Conservation (phyloP, 305 asterid species). For the Fraxinus angustifolia region DNA sequence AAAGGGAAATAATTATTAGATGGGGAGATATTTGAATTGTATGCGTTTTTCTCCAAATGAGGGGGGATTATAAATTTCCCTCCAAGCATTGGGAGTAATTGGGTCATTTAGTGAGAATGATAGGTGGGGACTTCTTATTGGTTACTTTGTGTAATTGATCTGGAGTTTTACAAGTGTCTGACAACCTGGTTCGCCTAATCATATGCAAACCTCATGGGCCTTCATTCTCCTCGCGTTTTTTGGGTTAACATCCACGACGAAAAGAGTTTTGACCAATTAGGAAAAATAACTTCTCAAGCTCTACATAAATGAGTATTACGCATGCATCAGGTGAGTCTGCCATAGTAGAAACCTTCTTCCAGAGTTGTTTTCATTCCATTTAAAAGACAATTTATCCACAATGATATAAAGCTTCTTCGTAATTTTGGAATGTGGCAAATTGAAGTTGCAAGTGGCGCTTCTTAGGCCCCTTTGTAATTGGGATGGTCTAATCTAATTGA, state of each 20-base stretch:
- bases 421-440: not conserved
- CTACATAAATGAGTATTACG: not conserved
- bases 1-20: not conserved
- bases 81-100: no score
- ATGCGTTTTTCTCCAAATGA: not conserved
- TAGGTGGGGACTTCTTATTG: not conserved
- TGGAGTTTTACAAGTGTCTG: not conserved
- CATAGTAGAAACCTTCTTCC: not conserved
- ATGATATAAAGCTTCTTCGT: not conserved
- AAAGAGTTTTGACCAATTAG: not conserved
- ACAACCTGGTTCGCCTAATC: not conserved
- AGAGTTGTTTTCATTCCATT: not conserved
- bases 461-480: not conserved
- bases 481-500: not conserved
- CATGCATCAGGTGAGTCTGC: not conserved
- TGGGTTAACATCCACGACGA: not conserved
- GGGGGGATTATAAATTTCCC: no score
- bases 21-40: no score
- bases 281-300: not conserved
- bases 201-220: not conserved
- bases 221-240: not conserved
- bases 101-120: not conserved
- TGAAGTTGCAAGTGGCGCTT: not conserved
- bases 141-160: no score
- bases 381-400: not conserved